Conservation (phyloP, 1,139 yeast genomes). For the Candida tropicalis region DNA sequence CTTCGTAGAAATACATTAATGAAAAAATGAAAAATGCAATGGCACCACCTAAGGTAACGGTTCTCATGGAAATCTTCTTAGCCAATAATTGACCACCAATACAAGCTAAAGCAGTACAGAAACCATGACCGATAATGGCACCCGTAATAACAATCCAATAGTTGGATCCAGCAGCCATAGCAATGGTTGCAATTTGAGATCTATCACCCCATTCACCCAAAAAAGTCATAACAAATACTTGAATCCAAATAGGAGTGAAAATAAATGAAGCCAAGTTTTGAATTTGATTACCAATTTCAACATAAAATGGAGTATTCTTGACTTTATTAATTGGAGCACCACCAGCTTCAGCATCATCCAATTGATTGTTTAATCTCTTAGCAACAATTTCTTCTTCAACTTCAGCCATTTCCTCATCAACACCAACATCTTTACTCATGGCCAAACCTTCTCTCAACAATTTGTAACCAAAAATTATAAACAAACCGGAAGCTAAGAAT, state of each 20-base stretch:
- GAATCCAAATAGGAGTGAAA: constrained; percentile 90
- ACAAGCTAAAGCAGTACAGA: constrained; percentile 94
- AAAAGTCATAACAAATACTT: constrained; percentile 94
- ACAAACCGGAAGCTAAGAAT: constrained; percentile 76
- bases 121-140: constrained; percentile 84
- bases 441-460: constrained; percentile 77
- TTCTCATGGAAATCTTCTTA: constrained; percentile 85
- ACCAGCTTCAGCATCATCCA: constrained; percentile 55
- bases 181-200: constrained; percentile 96
- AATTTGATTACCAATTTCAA: constrained; percentile 34
- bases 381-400: constrained; percentile 91
- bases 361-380: constrained; percentile 52
- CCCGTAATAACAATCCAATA: constrained; percentile 90
- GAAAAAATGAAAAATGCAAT: constrained; percentile 83
- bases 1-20: constrained; percentile 74
- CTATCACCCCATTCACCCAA: constrained; percentile 99
- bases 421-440: constrained; percentile 83
- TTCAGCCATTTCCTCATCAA: constrained; percentile 93
- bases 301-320: constrained; percentile 25
- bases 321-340: constrained; percentile 10
- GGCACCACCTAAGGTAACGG: constrained; percentile 90
- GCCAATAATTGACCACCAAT: constrained; percentile 91
- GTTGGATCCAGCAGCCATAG: constrained; percentile 97
- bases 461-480: constrained; percentile 80
- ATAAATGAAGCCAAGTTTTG: constrained; percentile 60